Evolutionary conservation across 164 flowering plant species (phyloP).

Genomic region (Euptelea pleiosperma): DNA sequence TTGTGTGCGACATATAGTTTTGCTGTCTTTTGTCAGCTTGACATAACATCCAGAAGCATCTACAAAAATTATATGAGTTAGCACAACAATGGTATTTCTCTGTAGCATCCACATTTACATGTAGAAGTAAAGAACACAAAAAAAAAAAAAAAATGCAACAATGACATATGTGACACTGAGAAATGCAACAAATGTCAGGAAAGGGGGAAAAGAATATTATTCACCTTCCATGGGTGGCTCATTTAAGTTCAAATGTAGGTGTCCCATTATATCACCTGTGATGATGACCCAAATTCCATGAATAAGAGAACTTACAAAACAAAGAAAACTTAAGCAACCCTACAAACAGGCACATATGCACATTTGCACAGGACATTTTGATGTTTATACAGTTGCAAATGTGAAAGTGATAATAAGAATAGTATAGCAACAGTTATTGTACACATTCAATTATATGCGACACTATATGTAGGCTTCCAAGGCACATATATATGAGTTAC

Average conservation of each 20-base stretch:
- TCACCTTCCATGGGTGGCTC: constrained; percentile 5
- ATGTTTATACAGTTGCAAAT: too few species aligned
- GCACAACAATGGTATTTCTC: too few species aligned
- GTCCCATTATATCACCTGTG: constrained; percentile 4
- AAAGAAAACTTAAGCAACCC: neutral
- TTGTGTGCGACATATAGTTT: constrained; percentile 9
- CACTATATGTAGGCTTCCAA: too few species aligned
- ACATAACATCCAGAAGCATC: constrained; percentile 14
- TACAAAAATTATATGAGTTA: constrained; percentile 7
- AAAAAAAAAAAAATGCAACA: neutral
- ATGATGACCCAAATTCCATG: neutral
- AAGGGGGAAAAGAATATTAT: neutral
- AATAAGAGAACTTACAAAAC: neutral
- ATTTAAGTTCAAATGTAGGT: neutral
- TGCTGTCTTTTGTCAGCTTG: constrained; percentile 8
- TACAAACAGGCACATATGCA: neutral
- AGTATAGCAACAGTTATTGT: too few species aligned
- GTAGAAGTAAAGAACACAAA: neutral
- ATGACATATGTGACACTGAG: too few species aligned
- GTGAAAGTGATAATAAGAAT: too few species aligned
- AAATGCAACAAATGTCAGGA: neutral
- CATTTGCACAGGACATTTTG: too few species aligned
- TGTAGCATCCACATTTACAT: neutral
- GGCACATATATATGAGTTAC: too few species aligned
- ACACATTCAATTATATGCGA: too few species aligned